Evolutionary conservation across 2,329 filamentous ascomycete genomes (phyloP).

Genomic region (Sclerotinia nivalis): DNA sequence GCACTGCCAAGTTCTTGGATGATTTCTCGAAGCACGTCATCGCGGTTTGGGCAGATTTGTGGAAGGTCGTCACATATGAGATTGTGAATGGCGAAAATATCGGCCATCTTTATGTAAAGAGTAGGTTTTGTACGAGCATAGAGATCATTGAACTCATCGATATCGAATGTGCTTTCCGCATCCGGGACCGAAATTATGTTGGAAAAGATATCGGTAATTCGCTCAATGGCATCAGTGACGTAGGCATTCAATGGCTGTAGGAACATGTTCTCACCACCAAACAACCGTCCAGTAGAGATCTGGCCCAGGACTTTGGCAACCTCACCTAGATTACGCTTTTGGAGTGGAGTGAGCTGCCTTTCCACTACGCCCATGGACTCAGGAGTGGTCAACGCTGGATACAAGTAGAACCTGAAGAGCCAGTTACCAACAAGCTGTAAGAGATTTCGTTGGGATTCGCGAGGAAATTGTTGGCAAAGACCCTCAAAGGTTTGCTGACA

Average conservation of each 20-base stretch:
- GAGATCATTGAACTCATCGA: conserved; percentile 97
- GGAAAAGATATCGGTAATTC: conserved; percentile 73
- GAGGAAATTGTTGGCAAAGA: conserved; percentile 73
- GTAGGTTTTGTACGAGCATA: conserved; percentile 96
- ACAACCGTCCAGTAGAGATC: conserved; percentile 82
- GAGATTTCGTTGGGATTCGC: conserved; percentile 74
- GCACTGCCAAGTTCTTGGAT: conserved; percentile 92
- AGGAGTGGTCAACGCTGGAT: conserved; percentile 83
- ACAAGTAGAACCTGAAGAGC: conserved; percentile 92
- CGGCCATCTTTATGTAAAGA: conserved; percentile 98
- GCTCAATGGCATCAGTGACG: conserved; percentile 78
- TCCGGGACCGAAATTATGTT: conserved; percentile 81
- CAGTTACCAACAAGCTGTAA: conserved; percentile 85
- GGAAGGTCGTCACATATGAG: conserved; percentile 78
- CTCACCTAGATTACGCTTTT: conserved; percentile 88
- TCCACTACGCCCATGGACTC: conserved; percentile 94
- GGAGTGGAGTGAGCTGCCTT: conserved; percentile 81
- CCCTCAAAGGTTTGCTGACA: conserved; percentile 82
- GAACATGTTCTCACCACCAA: conserved; percentile 93
- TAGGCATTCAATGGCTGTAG: conserved; percentile 93
- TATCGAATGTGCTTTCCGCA: conserved; percentile 90
- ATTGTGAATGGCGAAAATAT: conserved; percentile 95
- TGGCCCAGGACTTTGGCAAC: conserved; percentile 91
- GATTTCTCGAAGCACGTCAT: conserved; percentile 88
- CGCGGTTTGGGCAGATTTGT: conserved; percentile 73